Evolutionary conservation across 495 filamentous ascomycete species (phyloP), one percentile per base, ranked within the genome.

Genomic region (Pseudevernia furfuracea): DNA sequence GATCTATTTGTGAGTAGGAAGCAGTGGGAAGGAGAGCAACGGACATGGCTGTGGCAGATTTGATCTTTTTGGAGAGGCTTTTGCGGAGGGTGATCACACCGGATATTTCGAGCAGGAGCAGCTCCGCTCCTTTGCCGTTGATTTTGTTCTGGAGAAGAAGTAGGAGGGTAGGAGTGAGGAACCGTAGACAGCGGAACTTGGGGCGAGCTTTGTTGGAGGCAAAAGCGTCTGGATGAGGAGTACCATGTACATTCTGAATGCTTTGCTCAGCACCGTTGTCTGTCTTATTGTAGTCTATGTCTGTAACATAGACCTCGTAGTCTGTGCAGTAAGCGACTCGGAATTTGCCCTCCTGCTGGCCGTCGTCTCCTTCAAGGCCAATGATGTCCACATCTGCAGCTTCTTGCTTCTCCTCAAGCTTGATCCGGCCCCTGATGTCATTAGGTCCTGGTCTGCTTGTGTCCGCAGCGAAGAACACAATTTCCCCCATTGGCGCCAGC

Each of bases 381-480:
- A 84, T 77, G 39, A 95, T 82, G 72, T 96, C 92, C 56, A 95
- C 68, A 76, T 97, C 94, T 72, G 84, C 87, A 30, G 87, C 89
- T 76, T 97, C 91, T 69, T 86, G 78, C 39, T 77, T 77, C 61
- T 74, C 80, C 12, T 74, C 75, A 41, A 87, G 78, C n/a, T 84
- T 78, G 55, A 96, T 82, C 53, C 85, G 82, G 15, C 85, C 84
- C 68, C 87, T 81, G 19, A 87, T 74, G 71, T 87, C 85, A n/a
- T 83, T 78, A 39, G 81, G 73, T 49, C 73, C 72, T 25, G 82
- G 82, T 19, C 77, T 79, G 38, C 79, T 72, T 34, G 79, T 72
- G 43, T 82, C 84, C n/a, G 84, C 83, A 73, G 84, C 79, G 74
- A 96, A 92, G 60, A 96, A 73, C 43, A 91, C 87, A 66, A 98